Base-by-base conservation (phyloP, 257 asterid species). In the Fraxinus pennsylvanica region DNA sequence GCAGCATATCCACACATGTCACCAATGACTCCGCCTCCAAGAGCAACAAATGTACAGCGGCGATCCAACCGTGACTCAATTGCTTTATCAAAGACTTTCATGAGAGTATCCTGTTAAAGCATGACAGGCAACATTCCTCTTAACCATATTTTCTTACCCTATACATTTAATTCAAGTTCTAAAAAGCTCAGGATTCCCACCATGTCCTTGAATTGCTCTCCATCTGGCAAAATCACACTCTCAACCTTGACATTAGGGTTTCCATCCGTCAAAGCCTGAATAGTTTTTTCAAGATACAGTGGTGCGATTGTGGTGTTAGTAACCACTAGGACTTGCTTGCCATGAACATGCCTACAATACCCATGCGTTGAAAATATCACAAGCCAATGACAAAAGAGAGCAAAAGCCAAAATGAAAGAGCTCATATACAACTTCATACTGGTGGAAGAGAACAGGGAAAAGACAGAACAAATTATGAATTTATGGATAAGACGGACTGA, bases 1-100 rank as follows among this genome's bases (percentile, higher is more conserved):
- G 99, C 99, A 13, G 99, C 99, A 89, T 92, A 96, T 43, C 99
- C 99, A 84, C 98, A 96, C 98, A 93, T 96, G 87, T 96, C 98
- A 52, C 99, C 99, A 68, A 96, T 93, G 81, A 96, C 99, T 76
- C 98, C 99, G 75, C 99, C 99, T 67, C 99, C 99, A 33, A 96
- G 98, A 67, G 99, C 99, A 76, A 93, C 96, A 74, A 93, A 93
- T 70, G 99, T 96, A 79, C 97, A 93, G 19, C 97, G 92, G 6
- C 99, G 80, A 79, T 96, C 99, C 93, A 96, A 74, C 79, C 96
- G 85, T 3, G 97, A 86, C 85, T 89, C 97, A 13, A 96, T 96
- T 76, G 99, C 98, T 89, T 96, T 91, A 80, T 96, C 99, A 66
- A 93, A 96, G 17, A 96, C 94, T 86, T 93, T 91, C 97, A 93